Percentiles rank a stretch among this genome's conserved stretches.
Conservation (phyloP, 441 rosid species). For the Erodium texanum region DNA sequence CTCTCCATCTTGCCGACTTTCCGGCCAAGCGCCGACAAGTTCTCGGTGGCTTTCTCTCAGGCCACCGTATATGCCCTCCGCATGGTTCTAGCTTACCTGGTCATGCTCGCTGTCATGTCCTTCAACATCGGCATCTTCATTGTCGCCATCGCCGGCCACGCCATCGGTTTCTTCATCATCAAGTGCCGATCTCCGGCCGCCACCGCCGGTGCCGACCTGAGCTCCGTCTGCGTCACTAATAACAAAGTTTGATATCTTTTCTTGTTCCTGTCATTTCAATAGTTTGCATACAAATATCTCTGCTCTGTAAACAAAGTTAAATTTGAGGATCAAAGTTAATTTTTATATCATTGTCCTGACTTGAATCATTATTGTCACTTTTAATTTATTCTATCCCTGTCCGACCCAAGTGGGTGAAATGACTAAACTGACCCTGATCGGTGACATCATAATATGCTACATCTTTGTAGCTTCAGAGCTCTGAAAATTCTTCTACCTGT, state of each 20-base stretch:
- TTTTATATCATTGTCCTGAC: no score
- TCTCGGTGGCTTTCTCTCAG: slow-evolving; percentile 14
- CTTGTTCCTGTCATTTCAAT: not conserved
- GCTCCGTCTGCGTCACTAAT: not conserved
- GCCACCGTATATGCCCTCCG: slow-evolving; percentile 23
- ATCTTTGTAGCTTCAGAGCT: slow-evolving; percentile 38
- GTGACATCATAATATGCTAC: slow-evolving; percentile 35
- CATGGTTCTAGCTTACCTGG: slow-evolving; percentile 44
- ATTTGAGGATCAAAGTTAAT: no score
- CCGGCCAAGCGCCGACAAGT: not conserved
- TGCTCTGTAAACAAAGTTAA: no score
- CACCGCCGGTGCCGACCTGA: not conserved
- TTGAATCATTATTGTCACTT: no score
- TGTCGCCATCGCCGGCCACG: slow-evolving; percentile 43
- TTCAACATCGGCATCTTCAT: slow-evolving; percentile 51
- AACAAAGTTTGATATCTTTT: slow-evolving; percentile 22
- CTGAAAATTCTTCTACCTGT: slow-evolving; percentile 30
- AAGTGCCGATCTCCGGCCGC: slow-evolving; percentile 15
- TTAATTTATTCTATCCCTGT: no score
- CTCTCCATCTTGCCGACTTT: slow-evolving; percentile 16
- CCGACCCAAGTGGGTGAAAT: no score
- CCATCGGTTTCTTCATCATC: slow-evolving; percentile 33
- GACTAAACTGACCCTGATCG: not conserved
- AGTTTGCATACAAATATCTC: no score
- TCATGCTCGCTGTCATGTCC: slow-evolving; percentile 59